Conservation (phyloP, 75 land plant genomes). For the Picea sitchensis region DNA sequence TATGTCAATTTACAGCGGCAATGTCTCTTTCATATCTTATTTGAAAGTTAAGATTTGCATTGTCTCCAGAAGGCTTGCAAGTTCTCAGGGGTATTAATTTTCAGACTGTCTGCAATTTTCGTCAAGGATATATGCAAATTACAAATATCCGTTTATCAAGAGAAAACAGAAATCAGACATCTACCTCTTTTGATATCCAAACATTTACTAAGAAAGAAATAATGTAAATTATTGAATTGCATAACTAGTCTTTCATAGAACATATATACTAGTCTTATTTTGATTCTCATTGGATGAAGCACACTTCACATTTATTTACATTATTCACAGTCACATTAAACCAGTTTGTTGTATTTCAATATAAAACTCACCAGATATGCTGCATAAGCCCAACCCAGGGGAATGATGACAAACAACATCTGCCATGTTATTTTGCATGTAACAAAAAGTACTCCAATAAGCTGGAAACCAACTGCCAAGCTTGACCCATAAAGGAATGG, state of each 20-base stretch:
- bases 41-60: background rate
- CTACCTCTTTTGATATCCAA: background rate
- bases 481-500: conserved; percentile 19
- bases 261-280: background rate
- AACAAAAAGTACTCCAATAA: conserved; percentile 31
- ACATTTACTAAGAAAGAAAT: background rate
- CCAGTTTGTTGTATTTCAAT: background rate
- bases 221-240: background rate
- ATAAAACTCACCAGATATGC: conserved; percentile 24
- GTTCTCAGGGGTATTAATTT: background rate
- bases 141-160: background rate
- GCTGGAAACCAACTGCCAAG: conserved; percentile 20
- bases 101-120: background rate
- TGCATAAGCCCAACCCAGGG: conserved; percentile 26
- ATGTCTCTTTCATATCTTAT: background rate
- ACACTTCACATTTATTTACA: no score
- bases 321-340: background rate
- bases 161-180: background rate
- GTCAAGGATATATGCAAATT: background rate
- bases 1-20: background rate
- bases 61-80: background rate
- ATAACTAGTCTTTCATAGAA: no score
- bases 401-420: conserved; percentile 32
- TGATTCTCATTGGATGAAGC: background rate
- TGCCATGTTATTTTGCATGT: conserved; percentile 45